Conservation (phyloP, 331 rosid genomes). For the Arachis monticola region DNA sequence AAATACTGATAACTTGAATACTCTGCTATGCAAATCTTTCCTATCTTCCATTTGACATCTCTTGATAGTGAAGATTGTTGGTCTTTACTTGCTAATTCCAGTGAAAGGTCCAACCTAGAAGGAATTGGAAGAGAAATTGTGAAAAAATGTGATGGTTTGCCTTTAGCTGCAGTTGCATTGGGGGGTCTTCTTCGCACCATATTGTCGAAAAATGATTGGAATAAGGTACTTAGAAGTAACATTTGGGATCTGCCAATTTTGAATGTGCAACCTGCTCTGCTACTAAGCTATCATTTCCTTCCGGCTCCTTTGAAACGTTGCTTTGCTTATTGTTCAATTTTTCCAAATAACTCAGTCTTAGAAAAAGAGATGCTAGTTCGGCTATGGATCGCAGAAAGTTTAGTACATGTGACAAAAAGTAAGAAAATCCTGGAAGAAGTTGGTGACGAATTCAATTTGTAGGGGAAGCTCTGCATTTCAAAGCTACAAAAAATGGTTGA, state of each 20-base stretch:
- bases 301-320: slow-evolving; percentile 23
- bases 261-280: slow-evolving; percentile 7
- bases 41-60: background rate
- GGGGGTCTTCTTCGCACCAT: no score
- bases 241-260: slow-evolving; percentile 15
- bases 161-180: no score
- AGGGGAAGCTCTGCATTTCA: no score
- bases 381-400: slow-evolving; percentile 36
- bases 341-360: slow-evolving; percentile 21
- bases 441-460: background rate
- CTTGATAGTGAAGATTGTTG: slow-evolving; percentile 7
- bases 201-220: no score
- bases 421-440: slow-evolving; percentile 19
- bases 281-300: slow-evolving; percentile 32
- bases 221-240: no score
- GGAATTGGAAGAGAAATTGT: slow-evolving; percentile 35
- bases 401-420: background rate
- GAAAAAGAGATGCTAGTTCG: background rate
- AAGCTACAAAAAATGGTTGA: background rate
- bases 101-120: background rate
- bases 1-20: no score
- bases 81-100: slow-evolving; percentile 19
- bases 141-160: slow-evolving; percentile 34
- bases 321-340: slow-evolving; percentile 34
- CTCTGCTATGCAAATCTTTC: slow-evolving; percentile 20